Percentiles rank a stretch among this genome's conserved stretches.
These are phyloP conservation scores for Stagonosporopsis cucurbitacearum DNA, from an alignment of 2,329 filamentous ascomycete genomes.

Conservation along the genomic window DNA sequence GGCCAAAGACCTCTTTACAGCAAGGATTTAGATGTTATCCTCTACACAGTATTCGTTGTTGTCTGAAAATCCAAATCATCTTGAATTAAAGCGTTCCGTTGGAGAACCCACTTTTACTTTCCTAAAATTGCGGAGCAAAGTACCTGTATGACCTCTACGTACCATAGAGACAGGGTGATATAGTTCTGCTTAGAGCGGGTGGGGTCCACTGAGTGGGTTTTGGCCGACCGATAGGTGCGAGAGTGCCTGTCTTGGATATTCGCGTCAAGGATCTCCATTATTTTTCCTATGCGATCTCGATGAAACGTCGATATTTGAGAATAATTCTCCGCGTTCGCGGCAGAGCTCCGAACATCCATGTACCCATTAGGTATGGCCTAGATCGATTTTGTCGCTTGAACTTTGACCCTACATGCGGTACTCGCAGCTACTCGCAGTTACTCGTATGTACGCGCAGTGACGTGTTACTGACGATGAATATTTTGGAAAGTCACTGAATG, in stretches of 20 bases:
- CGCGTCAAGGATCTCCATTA: neutral
- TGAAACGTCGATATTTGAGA: neutral
- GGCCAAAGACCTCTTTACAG: too few relatives aligned
- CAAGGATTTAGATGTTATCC: too few relatives aligned
- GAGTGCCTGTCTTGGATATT: neutral
- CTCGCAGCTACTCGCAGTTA: neutral
- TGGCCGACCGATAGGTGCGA: neutral
- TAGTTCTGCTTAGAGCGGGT: neutral
- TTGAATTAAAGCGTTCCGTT: too few relatives aligned
- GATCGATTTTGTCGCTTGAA: neutral
- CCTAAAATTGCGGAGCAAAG: neutral
- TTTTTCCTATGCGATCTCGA: neutral
- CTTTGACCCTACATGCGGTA: neutral
- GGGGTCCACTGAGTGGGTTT: neutral
- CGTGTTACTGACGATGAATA: neutral
- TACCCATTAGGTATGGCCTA: neutral
- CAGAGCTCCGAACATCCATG: neutral
- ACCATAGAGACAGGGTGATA: neutral
- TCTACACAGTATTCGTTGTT: too few relatives aligned
- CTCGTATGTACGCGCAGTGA: neutral
- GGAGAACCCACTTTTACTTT: neutral
- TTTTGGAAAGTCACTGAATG: neutral
- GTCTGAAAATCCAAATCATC: too few relatives aligned
- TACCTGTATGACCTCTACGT: neutral
- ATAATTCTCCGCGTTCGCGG: neutral